Base-by-base conservation (phyloP, 352 stramenopile species). In the Thalassiosira hispida region DNA sequence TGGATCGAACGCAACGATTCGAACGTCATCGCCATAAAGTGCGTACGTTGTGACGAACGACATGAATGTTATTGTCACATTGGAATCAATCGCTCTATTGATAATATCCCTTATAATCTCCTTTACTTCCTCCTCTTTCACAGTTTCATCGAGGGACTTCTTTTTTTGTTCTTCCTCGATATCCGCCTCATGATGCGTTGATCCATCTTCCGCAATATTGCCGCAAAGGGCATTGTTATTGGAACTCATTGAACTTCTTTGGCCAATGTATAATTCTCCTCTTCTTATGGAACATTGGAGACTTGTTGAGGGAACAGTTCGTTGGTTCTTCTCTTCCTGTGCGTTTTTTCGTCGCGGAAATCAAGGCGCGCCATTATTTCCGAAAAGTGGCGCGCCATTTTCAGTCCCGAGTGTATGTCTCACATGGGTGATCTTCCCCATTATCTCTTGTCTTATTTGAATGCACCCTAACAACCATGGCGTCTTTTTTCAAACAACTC, bases 11-110 rank as follows among this genome's bases (percentile, higher is more conserved):
- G 89, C 57, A 20, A 94, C 91, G 20, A 97, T 69, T n/a, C 94
- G 88, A 25, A 98, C 89, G 81, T 98, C 95, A 74, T 97, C 95
- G 20, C 93, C 91, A 53, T 97, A 98, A 22, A 98, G 91, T 31
- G 94, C 95, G 83, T 97, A 98, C 40, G 97, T 77, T 7, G 95
- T 98, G 44, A 97, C 87, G 7, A 97, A 1, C 7, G 96, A 92
- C 93, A 98, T 97, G 55, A 95, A 71, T 14, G 95, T 76, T 1
- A 90, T 95, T 63, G 91, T 94, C 63, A 74, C 91, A 23, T 91
- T 91, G 51, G 93, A 91, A 59, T 97, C 93, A 56, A 97, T 84
- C 33, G 96, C n/a, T 66, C 53, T 33, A 71, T 66, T 72, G 44
- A 67, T 20, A 7, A 51, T 63, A 27, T n/a, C 7, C 46, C 33